phyloP scores from a whole-genome alignment of 257 asterid genomes.

The Parsonsia alboflavescens region DNA sequence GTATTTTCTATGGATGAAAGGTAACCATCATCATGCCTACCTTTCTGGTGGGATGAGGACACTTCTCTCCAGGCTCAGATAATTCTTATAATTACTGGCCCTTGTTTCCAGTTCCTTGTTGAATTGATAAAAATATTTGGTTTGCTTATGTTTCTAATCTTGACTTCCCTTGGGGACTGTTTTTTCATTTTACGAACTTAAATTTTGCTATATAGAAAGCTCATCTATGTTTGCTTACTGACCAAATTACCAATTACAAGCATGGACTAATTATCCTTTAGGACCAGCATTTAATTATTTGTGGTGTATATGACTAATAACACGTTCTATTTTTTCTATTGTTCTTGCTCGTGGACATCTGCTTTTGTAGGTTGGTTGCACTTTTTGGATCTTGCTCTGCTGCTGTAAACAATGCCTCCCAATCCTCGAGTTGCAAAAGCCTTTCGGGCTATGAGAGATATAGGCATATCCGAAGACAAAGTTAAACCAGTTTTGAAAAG shows the following conservation, averaged over 20 bases:
- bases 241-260: not conserved
- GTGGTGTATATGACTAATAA: not conserved
- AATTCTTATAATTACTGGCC: not conserved
- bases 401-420: slow-evolving; percentile 36
- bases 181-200: not conserved
- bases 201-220: not conserved
- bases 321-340: not conserved
- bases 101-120: not conserved
- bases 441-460: slow-evolving; percentile 61
- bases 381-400: slow-evolving; percentile 18
- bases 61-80: not conserved
- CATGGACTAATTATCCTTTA: not conserved
- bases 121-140: not conserved
- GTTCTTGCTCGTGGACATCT: slow-evolving; percentile 22
- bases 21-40: not conserved
- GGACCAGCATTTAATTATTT: not conserved
- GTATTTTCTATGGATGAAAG: not conserved
- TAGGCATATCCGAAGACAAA: slow-evolving; percentile 59
- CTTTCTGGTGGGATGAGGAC: not conserved
- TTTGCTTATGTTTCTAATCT: not conserved
- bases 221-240: not conserved
- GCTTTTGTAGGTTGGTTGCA: slow-evolving; percentile 18
- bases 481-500: slow-evolving; percentile 71
- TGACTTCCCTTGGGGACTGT: not conserved
- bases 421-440: slow-evolving; percentile 50